Base-by-base conservation (phyloP, 768 basidiomycete species). In the Hortiboletus flavorubellus region DNA sequence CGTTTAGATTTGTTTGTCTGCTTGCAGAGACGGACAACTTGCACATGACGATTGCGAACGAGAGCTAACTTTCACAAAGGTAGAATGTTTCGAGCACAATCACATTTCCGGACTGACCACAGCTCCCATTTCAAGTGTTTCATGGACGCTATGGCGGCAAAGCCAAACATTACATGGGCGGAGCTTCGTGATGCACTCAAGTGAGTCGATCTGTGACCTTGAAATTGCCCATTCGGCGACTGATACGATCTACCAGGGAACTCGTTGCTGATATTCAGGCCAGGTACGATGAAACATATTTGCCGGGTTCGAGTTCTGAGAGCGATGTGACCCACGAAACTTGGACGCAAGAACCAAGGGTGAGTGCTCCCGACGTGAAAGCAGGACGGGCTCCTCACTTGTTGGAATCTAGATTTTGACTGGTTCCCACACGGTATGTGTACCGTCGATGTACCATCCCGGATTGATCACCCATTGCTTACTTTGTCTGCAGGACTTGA, bases 11-110 rank as follows among this genome's bases (percentile, higher is more conserved):
- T 71, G 60, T 35, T 30, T 71, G 18, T 67, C 67, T 0, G 64
- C 68, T 6, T 69, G 67, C 43, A 58, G 61, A 11, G 67, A 71
- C n/a, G 47, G 46, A 12, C 65, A 69, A 7, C 7, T 43, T 18
- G 67, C 69, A 8, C 55, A 59, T 14, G 68, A 69, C 41, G 65
- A 69, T 38, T 34, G 54, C 12, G 45, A 49, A 43, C 57, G 38
- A 29, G 45, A 37, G 23, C 12, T 58, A 10, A 68, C 68, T 8
- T 66, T 68, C 34, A 68, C 67, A 9, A 66, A 60, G 67, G 67
- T 68, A 14, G 5, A 8, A 9, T 15, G 1, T 44, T 26, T 35
- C 12, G 18, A n/a, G 3, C 21, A 23, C 18, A 5, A 23, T 18
- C 30, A 5, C 7, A 35, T 46, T 39, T 38, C 6, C 2, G 3